These are phyloP conservation scores for Zymoseptoria ardabiliae DNA, from an alignment of 2,329 filamentous ascomycete species.

Conservation along the genomic window DNA sequence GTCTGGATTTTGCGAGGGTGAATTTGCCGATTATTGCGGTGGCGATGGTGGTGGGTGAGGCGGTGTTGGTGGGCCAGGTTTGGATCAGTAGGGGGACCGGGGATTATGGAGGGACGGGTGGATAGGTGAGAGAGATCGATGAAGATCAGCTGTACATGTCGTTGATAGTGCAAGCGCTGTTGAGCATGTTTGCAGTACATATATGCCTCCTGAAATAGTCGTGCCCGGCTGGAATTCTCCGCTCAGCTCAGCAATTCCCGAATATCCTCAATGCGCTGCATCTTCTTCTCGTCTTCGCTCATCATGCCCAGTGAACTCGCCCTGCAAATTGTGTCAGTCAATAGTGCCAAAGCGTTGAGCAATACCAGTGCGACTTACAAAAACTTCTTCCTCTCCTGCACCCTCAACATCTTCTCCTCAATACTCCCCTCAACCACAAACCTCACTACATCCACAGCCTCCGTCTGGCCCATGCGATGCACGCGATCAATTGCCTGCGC, in stretches of 20 bases:
- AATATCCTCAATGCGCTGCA: constrained; percentile 87
- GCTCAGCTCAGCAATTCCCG: constrained; percentile 69
- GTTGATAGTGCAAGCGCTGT: not conserved
- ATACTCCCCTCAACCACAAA: constrained; percentile 89
- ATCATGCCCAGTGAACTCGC: constrained; percentile 94
- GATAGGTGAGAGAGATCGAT: not conserved
- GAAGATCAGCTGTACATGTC: not conserved
- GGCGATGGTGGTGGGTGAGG: constrained; percentile 57
- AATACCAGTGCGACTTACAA: constrained; percentile 55
- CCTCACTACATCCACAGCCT: constrained; percentile 75
- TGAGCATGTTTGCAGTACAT: not conserved
- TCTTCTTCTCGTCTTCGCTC: constrained; percentile 84
- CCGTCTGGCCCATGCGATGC: constrained; percentile 89
- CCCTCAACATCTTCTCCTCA: constrained; percentile 85
- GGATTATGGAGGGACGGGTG: constrained; percentile 28
- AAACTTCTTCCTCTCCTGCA: constrained; percentile 95
- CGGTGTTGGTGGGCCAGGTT: constrained; percentile 55
- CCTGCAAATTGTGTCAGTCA: constrained; percentile 45
- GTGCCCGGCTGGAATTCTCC: not conserved
- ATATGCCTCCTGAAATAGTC: not conserved
- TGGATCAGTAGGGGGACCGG: constrained; percentile 47
- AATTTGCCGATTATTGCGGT: constrained; percentile 66
- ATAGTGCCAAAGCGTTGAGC: constrained; percentile 1
- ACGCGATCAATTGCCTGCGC: constrained; percentile 96
- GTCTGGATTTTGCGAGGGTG: constrained; percentile 58